Evolutionary conservation across 768 basidiomycete genomes (phyloP).

Genomic region (Lactarius sanguifluus): DNA sequence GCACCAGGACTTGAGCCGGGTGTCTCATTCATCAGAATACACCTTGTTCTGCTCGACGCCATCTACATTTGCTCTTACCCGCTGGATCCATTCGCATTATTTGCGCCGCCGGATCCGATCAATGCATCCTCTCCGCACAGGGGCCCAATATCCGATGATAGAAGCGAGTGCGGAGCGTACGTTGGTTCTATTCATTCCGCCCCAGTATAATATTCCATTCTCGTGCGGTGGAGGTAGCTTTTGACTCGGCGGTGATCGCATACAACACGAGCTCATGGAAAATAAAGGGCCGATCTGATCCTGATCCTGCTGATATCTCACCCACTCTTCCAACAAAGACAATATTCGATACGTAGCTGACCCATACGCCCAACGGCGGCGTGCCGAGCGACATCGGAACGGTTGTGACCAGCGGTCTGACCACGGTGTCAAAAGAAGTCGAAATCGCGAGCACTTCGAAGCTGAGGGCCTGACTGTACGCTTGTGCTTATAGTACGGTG

Average conservation of each 20-base stretch:
- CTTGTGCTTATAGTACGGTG: background rate
- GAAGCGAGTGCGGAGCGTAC: conserved; percentile 1
- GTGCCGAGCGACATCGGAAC: background rate
- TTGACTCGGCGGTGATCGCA: background rate
- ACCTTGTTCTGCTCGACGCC: background rate
- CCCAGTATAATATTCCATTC: background rate
- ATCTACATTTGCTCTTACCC: background rate
- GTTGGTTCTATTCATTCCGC: background rate
- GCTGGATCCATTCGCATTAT: background rate
- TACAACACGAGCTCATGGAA: background rate
- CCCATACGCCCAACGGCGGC: background rate
- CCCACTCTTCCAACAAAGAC: background rate
- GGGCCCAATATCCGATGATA: conserved; percentile 1
- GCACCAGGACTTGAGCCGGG: background rate
- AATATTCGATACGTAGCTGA: background rate
- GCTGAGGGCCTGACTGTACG: background rate
- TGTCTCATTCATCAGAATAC: background rate
- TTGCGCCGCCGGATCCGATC: background rate
- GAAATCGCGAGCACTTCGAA: background rate
- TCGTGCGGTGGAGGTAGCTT: background rate
- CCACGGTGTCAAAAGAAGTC: background rate
- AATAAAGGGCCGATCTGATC: background rate
- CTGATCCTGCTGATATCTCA: background rate
- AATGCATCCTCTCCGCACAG: background rate
- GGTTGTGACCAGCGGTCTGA: background rate